Conservation (phyloP, 257 asterid species). For the Fraxinus pennsylvanica region DNA sequence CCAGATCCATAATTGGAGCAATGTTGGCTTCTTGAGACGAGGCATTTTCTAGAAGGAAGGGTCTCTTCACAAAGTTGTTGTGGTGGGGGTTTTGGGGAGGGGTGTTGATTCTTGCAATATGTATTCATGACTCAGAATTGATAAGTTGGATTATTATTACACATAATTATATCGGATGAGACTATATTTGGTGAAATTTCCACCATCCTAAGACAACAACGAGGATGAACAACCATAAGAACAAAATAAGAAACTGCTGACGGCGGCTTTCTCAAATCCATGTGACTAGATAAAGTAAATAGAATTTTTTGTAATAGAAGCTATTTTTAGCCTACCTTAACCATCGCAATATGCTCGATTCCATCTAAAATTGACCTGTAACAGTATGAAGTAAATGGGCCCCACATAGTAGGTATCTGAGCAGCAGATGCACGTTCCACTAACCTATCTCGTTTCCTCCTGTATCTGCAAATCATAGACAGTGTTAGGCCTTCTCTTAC, state of each 20-base stretch:
- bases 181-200: background rate
- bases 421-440: too few relatives aligned
- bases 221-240: background rate
- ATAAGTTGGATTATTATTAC: background rate
- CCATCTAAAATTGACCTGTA: constrained; percentile 82
- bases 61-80: too few relatives aligned
- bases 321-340: constrained; percentile 49
- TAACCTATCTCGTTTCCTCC: too few relatives aligned
- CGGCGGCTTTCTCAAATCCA: background rate
- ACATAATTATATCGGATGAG: background rate
- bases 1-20: background rate
- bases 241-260: background rate
- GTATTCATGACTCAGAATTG: background rate
- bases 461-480: constrained; percentile 2
- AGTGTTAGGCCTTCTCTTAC: constrained; percentile 25
- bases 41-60: background rate
- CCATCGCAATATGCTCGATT: constrained; percentile 96
- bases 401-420: constrained; percentile 85
- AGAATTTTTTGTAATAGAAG: constrained; percentile 11
- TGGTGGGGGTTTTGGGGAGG: too few relatives aligned
- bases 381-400: constrained; percentile 84
- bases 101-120: too few relatives aligned
- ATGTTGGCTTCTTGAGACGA: background rate
- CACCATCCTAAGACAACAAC: background rate
- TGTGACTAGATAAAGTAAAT: background rate